Evolutionary conservation across 148 eudicot species (phyloP), one percentile per base, ranked within the genome.

Genomic region (Chenopodium formosanum): DNA sequence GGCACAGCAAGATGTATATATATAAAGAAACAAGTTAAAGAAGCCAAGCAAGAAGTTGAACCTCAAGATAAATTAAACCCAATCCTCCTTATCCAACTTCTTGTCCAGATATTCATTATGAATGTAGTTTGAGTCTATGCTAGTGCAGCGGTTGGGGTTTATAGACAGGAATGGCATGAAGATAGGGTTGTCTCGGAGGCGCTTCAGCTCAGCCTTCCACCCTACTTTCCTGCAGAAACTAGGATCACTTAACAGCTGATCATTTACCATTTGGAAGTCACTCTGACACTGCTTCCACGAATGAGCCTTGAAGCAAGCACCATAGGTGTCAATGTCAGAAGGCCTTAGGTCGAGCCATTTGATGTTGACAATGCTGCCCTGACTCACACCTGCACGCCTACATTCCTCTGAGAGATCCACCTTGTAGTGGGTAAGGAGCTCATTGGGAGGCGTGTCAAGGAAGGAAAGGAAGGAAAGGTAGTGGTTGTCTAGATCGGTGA

Each of bases 191-290:
- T 37, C 40, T 37, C 5, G 7, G 40, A 37, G 40, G 40, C 6
- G 7, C 7, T 37, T 37, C 7, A 37, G 40, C 40, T 71, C 74
- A 17, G 74, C 74, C 74, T 71, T 71, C 74, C 74, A 71, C 25
- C 12, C 50, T 71, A 37, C 25, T 46, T 70, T 70, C 47, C 9
- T 34, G 73, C 44, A 29, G n/a, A 70, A 32, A 17, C 73, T 16
- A 32, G 73, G 47, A 70, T 70, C 22, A 2, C 48, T 32, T 9
- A 70, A 34, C n/a, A 70, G 48, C 44, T 2, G 44, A 70, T 32
- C 22, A 32, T 37, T 70, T 50, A 70, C 74, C 44, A 7, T 19
- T 16, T 70, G 13, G 74, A 34, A 16, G 47, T 70, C 48, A 16
- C 47, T 32, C 27, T 32, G 10, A 70, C 23, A 5, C 20, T 34